Conservation (phyloP, 116 monocot genomes). For the Thalassia testudinum region DNA sequence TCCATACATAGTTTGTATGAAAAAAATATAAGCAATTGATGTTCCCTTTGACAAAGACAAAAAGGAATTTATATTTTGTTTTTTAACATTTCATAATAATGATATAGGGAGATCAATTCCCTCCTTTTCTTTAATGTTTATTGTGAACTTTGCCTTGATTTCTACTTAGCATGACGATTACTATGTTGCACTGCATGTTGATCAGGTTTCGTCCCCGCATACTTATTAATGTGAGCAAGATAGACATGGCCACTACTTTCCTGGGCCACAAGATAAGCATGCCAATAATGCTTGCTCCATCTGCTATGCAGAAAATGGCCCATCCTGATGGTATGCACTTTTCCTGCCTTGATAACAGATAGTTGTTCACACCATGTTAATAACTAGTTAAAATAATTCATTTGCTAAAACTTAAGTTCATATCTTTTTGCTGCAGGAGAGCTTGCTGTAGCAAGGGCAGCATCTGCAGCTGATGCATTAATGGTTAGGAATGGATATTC, state of each 20-base stretch:
- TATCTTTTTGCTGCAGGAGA: constrained; percentile 32
- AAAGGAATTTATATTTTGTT: no score
- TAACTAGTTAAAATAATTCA: background rate
- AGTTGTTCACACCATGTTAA: no score
- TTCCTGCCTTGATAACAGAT: background rate
- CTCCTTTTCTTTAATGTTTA: no score
- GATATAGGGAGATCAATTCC: no score
- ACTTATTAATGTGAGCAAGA: constrained; percentile 61
- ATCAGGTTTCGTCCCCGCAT: constrained; percentile 63
- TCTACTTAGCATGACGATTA: no score
- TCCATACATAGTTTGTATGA: no score
- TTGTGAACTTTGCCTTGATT: no score
- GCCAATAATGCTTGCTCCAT: constrained; percentile 90
- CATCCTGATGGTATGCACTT: constrained; percentile 48
- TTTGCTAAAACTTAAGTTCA: background rate
- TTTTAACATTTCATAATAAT: no score
- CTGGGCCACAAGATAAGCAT: constrained; percentile 76
- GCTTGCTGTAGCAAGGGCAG: constrained; percentile 85
- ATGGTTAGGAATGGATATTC: constrained; percentile 37
- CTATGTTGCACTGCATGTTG: no score
- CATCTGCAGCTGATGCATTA: constrained; percentile 84
- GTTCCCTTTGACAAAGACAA: no score
- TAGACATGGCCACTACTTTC: constrained; percentile 70
- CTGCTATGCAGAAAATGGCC: constrained; percentile 79
- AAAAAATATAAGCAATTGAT: no score